Base-by-base conservation (phyloP, 306 rosid genomes). In the Cajanus cajan region DNA sequence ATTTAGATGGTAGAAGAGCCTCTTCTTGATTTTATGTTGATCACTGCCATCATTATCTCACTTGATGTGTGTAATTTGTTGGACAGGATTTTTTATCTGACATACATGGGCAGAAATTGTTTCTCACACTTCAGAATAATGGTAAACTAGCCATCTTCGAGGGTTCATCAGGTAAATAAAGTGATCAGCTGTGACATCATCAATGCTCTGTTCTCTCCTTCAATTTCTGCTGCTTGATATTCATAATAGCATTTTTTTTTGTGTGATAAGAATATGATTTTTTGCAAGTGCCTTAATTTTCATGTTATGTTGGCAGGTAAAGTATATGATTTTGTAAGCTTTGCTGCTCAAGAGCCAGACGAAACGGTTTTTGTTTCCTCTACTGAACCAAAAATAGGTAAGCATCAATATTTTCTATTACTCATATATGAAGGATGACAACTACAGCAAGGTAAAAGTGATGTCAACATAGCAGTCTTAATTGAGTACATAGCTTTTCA, bases 361-460 rank as follows among this genome's bases (percentile, higher is more conserved):
- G 94, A 88, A 65, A 79, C 90, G 40, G 91, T 92, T 64, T 87
- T 95, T 85, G 68, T 85, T 75, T 75, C 97, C 65, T 90, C 98
- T 19, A 51, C 78, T 2, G 92, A 89, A 71, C 62, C 88, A 45
- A 90, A 82, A 90, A 76, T 90, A 37, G 97, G 98, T 95, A 91
- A 25, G 87, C 71, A 15, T 73, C 47, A 40, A 11, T 8, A 7
- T 25, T 54, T 18, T 52, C n/a, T n/a, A 5, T 68, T 55, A 8
- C 40, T 78, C 31, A 44, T 7, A 18, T 80, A 31, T 62, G 59
- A 69, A 19, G 40, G 68, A 39, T 76, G 52, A 21, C 40, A 34
- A 12, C 51, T 28, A 22, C 9, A 47, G 15, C 39, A n/a, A 47
- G 43, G 13, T 63, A 10, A 61, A 62, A 45, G 14, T 71, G 48